Conservation (phyloP, 495 filamentous ascomycete genomes). For the Aspergillus steynii region DNA sequence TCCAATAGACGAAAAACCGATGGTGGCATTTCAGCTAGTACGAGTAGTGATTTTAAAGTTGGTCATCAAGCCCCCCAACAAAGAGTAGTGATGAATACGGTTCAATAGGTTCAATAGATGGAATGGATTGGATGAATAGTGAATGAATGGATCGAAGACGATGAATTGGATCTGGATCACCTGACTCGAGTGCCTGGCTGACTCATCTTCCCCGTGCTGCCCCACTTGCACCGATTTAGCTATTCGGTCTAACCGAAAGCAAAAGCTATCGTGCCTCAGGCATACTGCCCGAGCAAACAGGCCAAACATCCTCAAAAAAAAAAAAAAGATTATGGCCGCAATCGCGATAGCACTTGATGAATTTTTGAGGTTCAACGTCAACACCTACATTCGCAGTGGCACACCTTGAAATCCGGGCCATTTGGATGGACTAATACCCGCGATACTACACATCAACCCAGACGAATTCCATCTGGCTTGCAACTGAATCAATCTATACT, state of each 20-base stretch:
- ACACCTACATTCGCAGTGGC: neutral
- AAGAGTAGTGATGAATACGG: too few relatives aligned
- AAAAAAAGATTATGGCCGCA: slow-evolving; percentile 17
- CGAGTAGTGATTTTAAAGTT: too few relatives aligned
- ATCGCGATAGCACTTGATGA: neutral
- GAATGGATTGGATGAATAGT: too few relatives aligned
- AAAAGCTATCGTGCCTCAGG: neutral
- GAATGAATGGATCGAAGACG: too few relatives aligned
- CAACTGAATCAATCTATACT: neutral
- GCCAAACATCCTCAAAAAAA: slow-evolving; percentile 39
- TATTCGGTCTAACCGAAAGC: neutral
- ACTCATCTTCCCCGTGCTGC: neutral
- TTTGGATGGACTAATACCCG: neutral
- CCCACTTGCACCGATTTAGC: slow-evolving; percentile 1
- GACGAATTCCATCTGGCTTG: neutral
- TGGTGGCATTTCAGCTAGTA: too few relatives aligned
- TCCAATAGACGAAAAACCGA: too few relatives aligned
- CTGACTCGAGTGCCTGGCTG: too few relatives aligned
- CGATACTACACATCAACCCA: neutral
- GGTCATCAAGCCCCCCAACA: too few relatives aligned
- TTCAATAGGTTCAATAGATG: too few relatives aligned
- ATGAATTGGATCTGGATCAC: too few relatives aligned
- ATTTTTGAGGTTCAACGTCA: neutral
- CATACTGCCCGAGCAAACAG: slow-evolving; percentile 29
- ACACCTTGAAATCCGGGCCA: neutral